A percentile compares a stretch with the other conserved stretches of the same genome.
These are phyloP conservation scores for Arxiozyma bovina DNA, from an alignment of 1,139 yeast species.

Conservation along the genomic window DNA sequence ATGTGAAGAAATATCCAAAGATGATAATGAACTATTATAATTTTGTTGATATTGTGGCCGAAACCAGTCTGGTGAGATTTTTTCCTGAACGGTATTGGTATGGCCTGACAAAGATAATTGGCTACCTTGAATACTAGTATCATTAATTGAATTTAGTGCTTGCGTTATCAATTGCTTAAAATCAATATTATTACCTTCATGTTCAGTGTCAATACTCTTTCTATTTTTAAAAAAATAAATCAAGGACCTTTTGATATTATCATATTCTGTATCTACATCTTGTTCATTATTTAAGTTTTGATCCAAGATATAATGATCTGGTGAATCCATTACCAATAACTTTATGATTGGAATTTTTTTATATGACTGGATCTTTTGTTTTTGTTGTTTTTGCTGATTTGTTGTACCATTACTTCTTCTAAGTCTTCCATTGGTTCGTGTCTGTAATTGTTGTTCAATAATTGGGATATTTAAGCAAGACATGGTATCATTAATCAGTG, in stretches of 20 bases:
- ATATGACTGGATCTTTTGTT: no score
- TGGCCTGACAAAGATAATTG: neutral
- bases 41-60: neutral
- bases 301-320: slow-evolving; percentile 33
- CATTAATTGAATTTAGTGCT: neutral
- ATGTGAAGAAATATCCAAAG: slow-evolving; percentile 12
- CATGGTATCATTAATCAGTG: slow-evolving; percentile 38
- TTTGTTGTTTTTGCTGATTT: neutral
- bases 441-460: neutral
- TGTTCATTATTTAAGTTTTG: slow-evolving; percentile 5
- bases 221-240: slow-evolving; percentile 22
- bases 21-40: neutral
- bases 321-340: slow-evolving; percentile 35
- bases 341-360: slow-evolving; percentile 35
- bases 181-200: neutral
- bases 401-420: neutral
- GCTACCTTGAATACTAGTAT: neutral
- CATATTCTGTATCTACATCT: slow-evolving; percentile 14
- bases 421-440: neutral
- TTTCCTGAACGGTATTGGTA: neutral
- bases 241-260: slow-evolving; percentile 16
- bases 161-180: neutral
- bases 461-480: slow-evolving; percentile 29
- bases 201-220: slow-evolving; percentile 2
- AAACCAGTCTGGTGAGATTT: neutral